These are phyloP conservation scores for Calonectria pauciramosa DNA, from an alignment of 2,329 filamentous ascomycete genomes.

Conservation along the genomic window DNA sequence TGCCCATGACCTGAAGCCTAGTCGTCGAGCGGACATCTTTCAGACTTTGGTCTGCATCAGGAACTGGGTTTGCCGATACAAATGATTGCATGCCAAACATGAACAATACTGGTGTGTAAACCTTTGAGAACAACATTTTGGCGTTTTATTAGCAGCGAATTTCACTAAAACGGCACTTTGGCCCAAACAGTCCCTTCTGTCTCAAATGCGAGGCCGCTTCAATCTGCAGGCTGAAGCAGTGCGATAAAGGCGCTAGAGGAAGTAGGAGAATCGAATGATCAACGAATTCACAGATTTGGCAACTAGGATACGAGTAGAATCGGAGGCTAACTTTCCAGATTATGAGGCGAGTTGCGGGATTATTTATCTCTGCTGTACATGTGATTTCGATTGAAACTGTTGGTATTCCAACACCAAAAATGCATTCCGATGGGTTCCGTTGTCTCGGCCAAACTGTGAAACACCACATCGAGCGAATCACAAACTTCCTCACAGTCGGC, in stretches of 20 bases:
- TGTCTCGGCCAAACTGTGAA: not conserved
- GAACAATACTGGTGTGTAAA: not conserved
- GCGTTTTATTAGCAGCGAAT: not conserved
- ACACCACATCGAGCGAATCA: not conserved
- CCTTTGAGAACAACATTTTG: not conserved
- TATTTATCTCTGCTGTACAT: not conserved
- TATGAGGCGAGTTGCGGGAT: not conserved
- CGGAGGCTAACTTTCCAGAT: rapidly evolving
- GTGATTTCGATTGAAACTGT: not conserved
- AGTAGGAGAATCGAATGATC: not conserved
- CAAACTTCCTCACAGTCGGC: not conserved
- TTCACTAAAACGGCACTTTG: not conserved
- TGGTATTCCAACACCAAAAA: not conserved
- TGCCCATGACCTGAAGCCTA: not conserved
- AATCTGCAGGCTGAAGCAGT: not conserved
- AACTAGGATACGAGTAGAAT: not conserved
- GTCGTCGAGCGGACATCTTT: not conserved
- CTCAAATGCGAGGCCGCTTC: not conserved
- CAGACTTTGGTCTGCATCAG: not conserved
- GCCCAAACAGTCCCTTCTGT: not conserved
- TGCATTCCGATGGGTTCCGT: not conserved
- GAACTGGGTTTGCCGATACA: not conserved
- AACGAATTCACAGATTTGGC: not conserved
- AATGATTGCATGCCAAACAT: not conserved
- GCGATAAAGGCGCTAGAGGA: not conserved